Percentiles rank a stretch among this genome's conserved stretches.
phyloP scores from a whole-genome alignment of 2,329 filamentous ascomycete species.

The Aspergillus sp. region DNA sequence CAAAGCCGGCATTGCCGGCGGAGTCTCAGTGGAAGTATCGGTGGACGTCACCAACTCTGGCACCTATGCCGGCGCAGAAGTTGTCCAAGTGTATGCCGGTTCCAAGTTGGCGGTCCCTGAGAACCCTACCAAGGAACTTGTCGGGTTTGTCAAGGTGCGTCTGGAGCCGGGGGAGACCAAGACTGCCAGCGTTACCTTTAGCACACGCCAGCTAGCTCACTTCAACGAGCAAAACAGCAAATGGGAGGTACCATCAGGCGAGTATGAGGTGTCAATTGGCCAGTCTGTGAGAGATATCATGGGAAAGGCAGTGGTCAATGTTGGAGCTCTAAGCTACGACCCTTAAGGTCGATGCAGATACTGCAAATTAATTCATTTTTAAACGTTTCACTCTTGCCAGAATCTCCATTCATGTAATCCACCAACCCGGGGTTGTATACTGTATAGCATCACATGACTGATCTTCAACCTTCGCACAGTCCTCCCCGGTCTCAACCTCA shows the following conservation, averaged over 20 bases:
- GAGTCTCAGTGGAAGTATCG: background rate
- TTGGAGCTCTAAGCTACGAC: background rate
- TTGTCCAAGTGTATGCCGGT: constrained; percentile 12
- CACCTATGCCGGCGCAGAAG: constrained; percentile 1
- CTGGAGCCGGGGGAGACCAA: constrained; percentile 6
- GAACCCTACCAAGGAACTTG: constrained; percentile 9
- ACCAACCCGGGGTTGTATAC: too few species aligned
- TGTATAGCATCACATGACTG: too few species aligned
- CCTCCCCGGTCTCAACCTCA: too few species aligned
- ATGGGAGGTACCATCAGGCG: constrained; percentile 1
- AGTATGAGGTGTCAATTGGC: constrained; percentile 5
- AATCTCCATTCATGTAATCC: background rate
- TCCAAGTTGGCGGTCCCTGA: background rate
- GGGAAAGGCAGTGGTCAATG: background rate
- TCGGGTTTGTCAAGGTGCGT: constrained; percentile 6
- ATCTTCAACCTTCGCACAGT: too few species aligned
- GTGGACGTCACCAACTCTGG: constrained; percentile 6
- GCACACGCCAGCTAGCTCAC: constrained; percentile 2
- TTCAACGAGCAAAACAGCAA: constrained; percentile 3
- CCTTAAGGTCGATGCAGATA: background rate
- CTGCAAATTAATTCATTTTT: too few species aligned
- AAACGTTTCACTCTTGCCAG: background rate
- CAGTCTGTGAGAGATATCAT: constrained; percentile 6
- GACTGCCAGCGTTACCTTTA: background rate
- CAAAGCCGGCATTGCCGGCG: background rate